Base-by-base conservation (phyloP, 768 basidiomycete species). In the Lentinula raphanica region DNA sequence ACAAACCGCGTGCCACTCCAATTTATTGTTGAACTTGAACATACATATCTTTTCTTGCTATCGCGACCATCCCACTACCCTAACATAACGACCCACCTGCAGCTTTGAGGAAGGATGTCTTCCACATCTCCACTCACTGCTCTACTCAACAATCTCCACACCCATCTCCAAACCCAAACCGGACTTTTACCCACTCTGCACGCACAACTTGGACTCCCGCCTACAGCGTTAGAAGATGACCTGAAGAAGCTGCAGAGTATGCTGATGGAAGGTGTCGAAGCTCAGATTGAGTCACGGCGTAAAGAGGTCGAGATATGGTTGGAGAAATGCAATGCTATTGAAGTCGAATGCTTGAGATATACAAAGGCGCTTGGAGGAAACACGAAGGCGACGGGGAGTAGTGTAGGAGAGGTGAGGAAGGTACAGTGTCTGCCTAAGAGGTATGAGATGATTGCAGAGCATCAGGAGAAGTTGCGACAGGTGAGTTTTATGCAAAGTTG, bases 171-270 rank as follows among this genome's bases (percentile, higher is more conserved):
- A 69, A 73, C 85, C 1, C 92, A 95, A 71, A 92, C 90, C 0
- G 86, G 89, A 61, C 77, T 92, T 31, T 76, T 96, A 2, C 92
- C 92, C 15, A 84, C 86, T 6, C 76, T 96, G 3, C 92, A 95
- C 70, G 78, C 83, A 1, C 91, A 91, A 66, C 88, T 96, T 15
- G 92, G 91, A 31, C 79, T 95, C 13, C 91, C 93, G 8, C 71
- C 83, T 27, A 84, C 85, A 11, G 87, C 92, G 0, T 81, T 95
- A 42, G 84, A 90, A 68, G 87, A 91, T 68, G 94, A 97, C 59
- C 78, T 95, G 31, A 75, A 79, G 54, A 71, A 79, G 7, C 79
- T 96, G 6, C 87, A 94, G 65, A 78, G 86, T 31, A 84, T 87
- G 49, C 84, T 96, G 44, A 81, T 87, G 56, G 78, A 82, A 58